phyloP scores from a whole-genome alignment of 306 rosid species.

The Cicer arietinum region DNA sequence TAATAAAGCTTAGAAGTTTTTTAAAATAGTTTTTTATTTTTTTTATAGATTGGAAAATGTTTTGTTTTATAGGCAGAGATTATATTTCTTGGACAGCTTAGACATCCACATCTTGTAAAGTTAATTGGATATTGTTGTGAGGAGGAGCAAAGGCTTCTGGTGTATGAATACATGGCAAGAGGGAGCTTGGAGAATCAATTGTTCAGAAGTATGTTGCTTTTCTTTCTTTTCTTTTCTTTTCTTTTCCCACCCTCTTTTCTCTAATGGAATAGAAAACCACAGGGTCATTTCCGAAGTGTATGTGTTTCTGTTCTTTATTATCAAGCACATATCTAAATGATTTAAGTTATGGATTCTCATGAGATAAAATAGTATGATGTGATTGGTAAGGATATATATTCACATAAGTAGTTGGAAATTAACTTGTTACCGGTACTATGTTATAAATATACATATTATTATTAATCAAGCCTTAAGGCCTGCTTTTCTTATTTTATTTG shows the following conservation, averaged over 20 bases:
- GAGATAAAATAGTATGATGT: no score
- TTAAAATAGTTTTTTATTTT: background rate
- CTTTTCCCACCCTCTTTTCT: no score
- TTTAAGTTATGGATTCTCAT: no score
- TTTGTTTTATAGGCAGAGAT: constrained; percentile 65
- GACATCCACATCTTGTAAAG: constrained; percentile 81
- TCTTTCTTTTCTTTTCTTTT: background rate
- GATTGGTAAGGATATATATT: no score
- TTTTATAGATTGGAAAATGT: background rate
- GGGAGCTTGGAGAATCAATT: constrained; percentile 79
- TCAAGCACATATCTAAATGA: no score
- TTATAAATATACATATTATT: background rate
- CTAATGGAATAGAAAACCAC: no score
- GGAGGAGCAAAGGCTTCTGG: constrained; percentile 76
- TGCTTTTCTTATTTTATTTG: constrained; percentile 3
- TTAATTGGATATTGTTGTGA: constrained; percentile 79
- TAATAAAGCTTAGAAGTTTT: background rate
- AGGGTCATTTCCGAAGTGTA: no score
- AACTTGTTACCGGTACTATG: background rate
- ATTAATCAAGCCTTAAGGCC: background rate
- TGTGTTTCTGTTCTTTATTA: no score
- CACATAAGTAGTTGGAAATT: no score
- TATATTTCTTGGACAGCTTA: constrained; percentile 81
- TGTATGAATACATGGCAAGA: constrained; percentile 77
- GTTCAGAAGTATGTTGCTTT: constrained; percentile 62